A percentile compares a stretch with the other conserved stretches of the same genome.
Conservation (phyloP, 2,329 filamentous ascomycete genomes). For the Cladosporium sp. region DNA sequence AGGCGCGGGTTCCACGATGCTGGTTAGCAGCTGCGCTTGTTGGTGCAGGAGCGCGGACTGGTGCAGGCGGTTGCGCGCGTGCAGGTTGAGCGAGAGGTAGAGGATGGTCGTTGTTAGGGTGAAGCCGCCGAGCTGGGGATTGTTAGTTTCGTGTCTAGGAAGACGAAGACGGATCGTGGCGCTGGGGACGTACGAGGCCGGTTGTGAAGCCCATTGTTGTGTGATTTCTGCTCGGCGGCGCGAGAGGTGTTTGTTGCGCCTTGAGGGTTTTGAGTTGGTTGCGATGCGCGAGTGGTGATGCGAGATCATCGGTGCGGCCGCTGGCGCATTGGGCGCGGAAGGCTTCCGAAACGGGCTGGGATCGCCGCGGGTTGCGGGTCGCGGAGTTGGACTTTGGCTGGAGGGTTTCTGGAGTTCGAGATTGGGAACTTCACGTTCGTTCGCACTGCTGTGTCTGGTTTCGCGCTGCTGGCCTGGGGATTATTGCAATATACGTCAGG, state of each 20-base stretch:
- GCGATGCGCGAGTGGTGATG: too few species aligned
- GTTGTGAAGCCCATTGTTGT: slow-evolving; percentile 45
- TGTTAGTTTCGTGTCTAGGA: neutral
- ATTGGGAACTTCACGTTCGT: too few species aligned
- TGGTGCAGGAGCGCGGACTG: slow-evolving; percentile 43
- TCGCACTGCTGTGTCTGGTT: too few species aligned
- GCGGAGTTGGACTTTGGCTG: neutral
- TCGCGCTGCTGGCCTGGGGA: too few species aligned
- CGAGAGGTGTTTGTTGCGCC: neutral
- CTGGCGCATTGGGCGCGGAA: neutral
- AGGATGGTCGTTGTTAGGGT: slow-evolving; percentile 43
- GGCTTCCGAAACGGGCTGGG: too few species aligned
- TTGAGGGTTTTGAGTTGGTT: neutral
- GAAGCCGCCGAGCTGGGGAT: slow-evolving; percentile 42
- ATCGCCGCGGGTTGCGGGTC: neutral
- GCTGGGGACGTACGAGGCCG: slow-evolving; percentile 38
- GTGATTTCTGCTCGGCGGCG: too few species aligned
- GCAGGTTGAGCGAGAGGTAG: slow-evolving; percentile 35
- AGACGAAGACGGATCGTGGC: neutral
- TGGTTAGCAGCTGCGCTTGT: slow-evolving; percentile 38
- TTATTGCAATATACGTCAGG: too few species aligned
- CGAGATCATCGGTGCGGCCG: too few species aligned
- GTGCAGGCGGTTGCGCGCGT: slow-evolving; percentile 41
- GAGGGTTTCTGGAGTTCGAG: too few species aligned
- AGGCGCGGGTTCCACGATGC: slow-evolving; percentile 39